Conservation (phyloP, 305 asterid species). For the Stenogyne calaminthoides region DNA sequence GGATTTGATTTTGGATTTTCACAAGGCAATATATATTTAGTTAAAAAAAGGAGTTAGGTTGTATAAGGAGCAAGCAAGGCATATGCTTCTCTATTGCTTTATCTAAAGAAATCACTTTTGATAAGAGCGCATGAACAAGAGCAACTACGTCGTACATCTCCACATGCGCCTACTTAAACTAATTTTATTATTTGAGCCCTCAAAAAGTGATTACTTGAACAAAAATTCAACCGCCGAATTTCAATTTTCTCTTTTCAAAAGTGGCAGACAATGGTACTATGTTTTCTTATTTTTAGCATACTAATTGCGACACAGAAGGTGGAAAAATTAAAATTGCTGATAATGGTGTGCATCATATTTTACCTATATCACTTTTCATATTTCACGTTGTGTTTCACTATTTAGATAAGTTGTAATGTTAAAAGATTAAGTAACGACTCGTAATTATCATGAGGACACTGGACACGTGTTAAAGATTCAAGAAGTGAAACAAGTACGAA, state of each 20-base stretch:
- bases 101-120: slow-evolving; percentile 36
- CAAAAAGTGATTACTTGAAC: slow-evolving; percentile 6
- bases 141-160: background rate
- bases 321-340: no score
- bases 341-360: no score
- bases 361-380: no score
- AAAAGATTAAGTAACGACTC: no score
- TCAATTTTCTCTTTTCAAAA: background rate
- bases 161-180: slow-evolving; percentile 28
- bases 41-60: slow-evolving; percentile 29
- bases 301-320: no score
- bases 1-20: slow-evolving; percentile 24
- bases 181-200: background rate
- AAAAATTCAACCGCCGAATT: background rate
- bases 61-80: slow-evolving; percentile 46
- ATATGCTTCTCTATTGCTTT: slow-evolving; percentile 37
- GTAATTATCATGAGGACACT: no score
- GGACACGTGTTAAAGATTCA: no score
- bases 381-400: no score
- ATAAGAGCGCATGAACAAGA: slow-evolving; percentile 24
- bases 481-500: no score
- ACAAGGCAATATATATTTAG: background rate
- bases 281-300: no score
- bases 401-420: no score
- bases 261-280: background rate